These are phyloP conservation scores for Litsea cubeba DNA, from an alignment of 164 flowering plant genomes.

Conservation along the genomic window DNA sequence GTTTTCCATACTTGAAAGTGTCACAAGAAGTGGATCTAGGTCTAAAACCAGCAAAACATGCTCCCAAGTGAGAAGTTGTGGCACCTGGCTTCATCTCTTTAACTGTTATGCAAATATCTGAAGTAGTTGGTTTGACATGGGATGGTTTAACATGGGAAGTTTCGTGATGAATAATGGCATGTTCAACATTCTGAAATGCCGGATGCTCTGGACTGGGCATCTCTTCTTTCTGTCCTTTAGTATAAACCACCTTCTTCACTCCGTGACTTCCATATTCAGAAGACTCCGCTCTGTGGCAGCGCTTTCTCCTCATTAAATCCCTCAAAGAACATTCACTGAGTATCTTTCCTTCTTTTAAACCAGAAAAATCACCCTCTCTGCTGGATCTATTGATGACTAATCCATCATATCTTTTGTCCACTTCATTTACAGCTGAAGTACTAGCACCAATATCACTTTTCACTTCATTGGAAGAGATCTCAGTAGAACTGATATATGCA, in stretches of 20 bases:
- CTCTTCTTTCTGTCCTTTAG: conserved; percentile 14
- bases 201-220: conserved; percentile 15
- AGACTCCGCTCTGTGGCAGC: conserved; percentile 34
- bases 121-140: conserved; percentile 1
- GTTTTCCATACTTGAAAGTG: conserved; percentile 8
- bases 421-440: conserved; percentile 20
- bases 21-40: neutral
- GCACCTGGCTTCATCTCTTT: conserved; percentile 9
- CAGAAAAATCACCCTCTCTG: conserved; percentile 8
- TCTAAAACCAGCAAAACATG: conserved; percentile 5
- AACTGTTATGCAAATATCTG: conserved; percentile 7
- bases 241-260: conserved; percentile 14
- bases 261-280: conserved; percentile 27
- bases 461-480: conserved; percentile 14
- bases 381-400: conserved; percentile 4
- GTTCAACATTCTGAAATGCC: conserved; percentile 9
- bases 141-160: conserved; percentile 5
- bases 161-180: conserved; percentile 9
- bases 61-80: conserved; percentile 1
- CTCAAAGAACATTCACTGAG: conserved; percentile 52
- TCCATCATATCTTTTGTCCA: conserved; percentile 14
- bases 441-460: conserved; percentile 12
- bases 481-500: conserved; percentile 8
- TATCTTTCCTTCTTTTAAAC: conserved; percentile 22
- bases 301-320: conserved; percentile 89